These are phyloP conservation scores for Pythium volutum DNA, from an alignment of 352 stramenopile species.

Conservation along the genomic window DNA sequence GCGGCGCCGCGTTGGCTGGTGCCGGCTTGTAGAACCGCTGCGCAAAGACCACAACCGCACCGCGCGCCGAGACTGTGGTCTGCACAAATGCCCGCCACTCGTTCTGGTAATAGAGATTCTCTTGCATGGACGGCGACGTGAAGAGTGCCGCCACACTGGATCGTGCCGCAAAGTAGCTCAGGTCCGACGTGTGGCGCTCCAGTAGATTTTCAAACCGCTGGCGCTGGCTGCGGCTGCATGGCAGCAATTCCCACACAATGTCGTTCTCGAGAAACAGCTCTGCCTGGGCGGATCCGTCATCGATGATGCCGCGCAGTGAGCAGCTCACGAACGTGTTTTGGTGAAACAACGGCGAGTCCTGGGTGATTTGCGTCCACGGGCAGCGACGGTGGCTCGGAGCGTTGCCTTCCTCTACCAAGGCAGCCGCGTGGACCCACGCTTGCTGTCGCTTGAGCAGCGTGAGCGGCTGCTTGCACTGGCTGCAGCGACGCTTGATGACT, in stretches of 20 bases:
- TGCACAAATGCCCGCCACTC: conserved; percentile 51
- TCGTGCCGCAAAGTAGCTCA: conserved; percentile 57
- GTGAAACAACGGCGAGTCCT: conserved; percentile 31
- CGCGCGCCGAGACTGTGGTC: conserved; percentile 20
- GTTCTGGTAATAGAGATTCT: conserved; percentile 65
- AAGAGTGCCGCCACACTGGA: conserved; percentile 29
- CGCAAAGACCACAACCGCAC: conserved; percentile 46
- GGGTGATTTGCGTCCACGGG: conserved; percentile 34
- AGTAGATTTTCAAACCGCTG: conserved; percentile 48
- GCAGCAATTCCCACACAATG: conserved; percentile 68
- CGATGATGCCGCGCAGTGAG: conserved; percentile 59
- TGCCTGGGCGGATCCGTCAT: conserved; percentile 73
- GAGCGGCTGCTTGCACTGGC: conserved; percentile 47
- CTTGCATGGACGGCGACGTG: conserved; percentile 18
- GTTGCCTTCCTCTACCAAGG: neutral
- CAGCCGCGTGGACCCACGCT: conserved; percentile 36
- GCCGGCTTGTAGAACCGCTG: conserved; percentile 58
- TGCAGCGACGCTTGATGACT: conserved; percentile 67
- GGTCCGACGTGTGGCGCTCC: conserved; percentile 36
- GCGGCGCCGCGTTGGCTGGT: conserved; percentile 2
- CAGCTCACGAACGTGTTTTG: conserved; percentile 40
- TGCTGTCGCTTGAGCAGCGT: conserved; percentile 38
- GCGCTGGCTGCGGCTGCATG: conserved; percentile 37
- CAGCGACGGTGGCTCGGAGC: conserved; percentile 1
- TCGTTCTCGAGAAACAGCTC: conserved; percentile 73